Percentiles rank a stretch among this genome's conserved stretches.
These are phyloP conservation scores for Hygrocybe coccinea DNA, from an alignment of 768 basidiomycete species.

Conservation along the genomic window DNA sequence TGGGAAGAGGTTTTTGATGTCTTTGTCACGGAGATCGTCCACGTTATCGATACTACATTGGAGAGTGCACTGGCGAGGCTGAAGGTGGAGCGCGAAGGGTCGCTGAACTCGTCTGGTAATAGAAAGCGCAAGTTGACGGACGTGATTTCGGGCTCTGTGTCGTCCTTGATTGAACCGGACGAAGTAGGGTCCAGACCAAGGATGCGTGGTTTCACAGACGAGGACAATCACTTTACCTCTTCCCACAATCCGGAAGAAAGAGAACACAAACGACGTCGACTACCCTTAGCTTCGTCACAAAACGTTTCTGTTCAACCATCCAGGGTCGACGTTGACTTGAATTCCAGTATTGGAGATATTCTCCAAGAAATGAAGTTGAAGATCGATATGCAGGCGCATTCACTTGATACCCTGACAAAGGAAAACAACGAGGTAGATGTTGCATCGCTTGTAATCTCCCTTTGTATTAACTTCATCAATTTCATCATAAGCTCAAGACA, in stretches of 20 bases:
- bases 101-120: slow-evolving; percentile 7
- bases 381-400: slow-evolving; percentile 45
- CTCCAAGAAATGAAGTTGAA: slow-evolving; percentile 45
- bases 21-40: slow-evolving; percentile 39
- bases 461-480: background rate
- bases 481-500: background rate
- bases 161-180: slow-evolving; percentile 7
- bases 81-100: slow-evolving; percentile 9
- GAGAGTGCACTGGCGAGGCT: slow-evolving; percentile 33
- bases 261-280: slow-evolving; percentile 28
- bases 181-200: slow-evolving; percentile 11
- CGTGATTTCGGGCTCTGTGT: background rate
- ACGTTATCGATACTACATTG: slow-evolving; percentile 32
- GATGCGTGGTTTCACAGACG: background rate
- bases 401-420: slow-evolving; percentile 38
- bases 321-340: slow-evolving; percentile 8
- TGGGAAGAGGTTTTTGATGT: slow-evolving; percentile 46
- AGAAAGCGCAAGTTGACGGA: slow-evolving; percentile 2
- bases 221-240: background rate
- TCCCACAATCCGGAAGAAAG: slow-evolving; percentile 11
- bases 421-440: slow-evolving; percentile 45
- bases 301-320: background rate
- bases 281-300: slow-evolving; percentile 1
- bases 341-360: slow-evolving; percentile 28
- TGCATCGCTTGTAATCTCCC: background rate